Evolutionary conservation across 352 stramenopile genomes (phyloP).

Genomic region (Lagenidium giganteum): DNA sequence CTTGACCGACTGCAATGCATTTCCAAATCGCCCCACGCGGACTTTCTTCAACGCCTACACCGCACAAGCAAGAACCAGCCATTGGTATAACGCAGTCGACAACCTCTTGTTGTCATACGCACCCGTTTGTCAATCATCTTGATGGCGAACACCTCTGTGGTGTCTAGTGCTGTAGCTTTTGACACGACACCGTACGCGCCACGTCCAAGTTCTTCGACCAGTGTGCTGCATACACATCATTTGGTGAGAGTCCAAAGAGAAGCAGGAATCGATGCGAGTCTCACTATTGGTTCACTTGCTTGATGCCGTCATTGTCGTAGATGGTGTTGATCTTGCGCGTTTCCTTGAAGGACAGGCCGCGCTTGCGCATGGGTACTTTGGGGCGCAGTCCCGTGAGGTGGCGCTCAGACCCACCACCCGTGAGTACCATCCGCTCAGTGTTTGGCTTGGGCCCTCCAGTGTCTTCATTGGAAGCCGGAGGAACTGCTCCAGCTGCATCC

Average conservation of each 20-base stretch:
- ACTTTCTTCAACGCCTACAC: constrained; percentile 54
- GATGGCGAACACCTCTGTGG: constrained; percentile 60
- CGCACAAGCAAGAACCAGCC: neutral
- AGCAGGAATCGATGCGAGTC: constrained; percentile 9
- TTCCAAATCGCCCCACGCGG: constrained; percentile 63
- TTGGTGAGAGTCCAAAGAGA: neutral
- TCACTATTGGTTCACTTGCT: constrained; percentile 77
- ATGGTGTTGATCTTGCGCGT: constrained; percentile 44
- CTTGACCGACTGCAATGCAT: constrained; percentile 78
- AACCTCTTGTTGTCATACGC: too few relatives aligned
- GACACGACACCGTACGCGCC: constrained; percentile 72
- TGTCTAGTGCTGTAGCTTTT: constrained; percentile 64
- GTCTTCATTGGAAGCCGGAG: too few relatives aligned
- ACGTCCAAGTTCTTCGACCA: constrained; percentile 64
- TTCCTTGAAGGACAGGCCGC: constrained; percentile 64
- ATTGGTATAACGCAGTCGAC: too few relatives aligned
- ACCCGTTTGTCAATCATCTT: constrained; percentile 78
- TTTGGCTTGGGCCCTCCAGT: too few relatives aligned
- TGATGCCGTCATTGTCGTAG: constrained; percentile 43
- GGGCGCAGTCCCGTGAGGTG: constrained; percentile 47
- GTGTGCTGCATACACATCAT: constrained; percentile 30
- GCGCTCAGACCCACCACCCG: constrained; percentile 23
- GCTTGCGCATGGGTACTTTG: constrained; percentile 48
- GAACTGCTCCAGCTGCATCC: too few relatives aligned
- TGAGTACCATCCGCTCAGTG: too few relatives aligned